Percentiles rank a stretch among this genome's conserved stretches.
Evolutionary conservation across 768 basidiomycete genomes (phyloP).

Genomic region (Strobilomyces confusus): DNA sequence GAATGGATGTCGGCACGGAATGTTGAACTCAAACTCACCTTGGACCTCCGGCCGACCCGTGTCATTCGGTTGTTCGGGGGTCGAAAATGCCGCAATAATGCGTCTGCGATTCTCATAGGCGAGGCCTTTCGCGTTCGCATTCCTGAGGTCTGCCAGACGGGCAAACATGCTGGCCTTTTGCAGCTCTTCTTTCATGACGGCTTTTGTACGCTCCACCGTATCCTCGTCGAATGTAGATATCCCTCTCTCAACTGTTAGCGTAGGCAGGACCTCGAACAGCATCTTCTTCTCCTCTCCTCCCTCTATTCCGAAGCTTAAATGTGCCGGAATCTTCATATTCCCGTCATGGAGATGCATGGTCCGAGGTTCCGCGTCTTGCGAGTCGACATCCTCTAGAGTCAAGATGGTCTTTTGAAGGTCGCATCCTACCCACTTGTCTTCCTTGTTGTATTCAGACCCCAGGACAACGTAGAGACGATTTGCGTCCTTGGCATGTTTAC

Average conservation of each 20-base stretch:
- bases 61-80: constrained; percentile 60
- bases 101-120: constrained; percentile 81
- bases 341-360: constrained; percentile 33
- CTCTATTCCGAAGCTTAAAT: constrained; percentile 65
- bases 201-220: constrained; percentile 19
- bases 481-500: constrained; percentile 34
- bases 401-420: constrained; percentile 64
- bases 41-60: constrained; percentile 87
- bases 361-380: constrained; percentile 18
- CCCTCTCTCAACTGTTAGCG: constrained; percentile 39
- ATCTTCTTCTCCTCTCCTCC: constrained; percentile 46
- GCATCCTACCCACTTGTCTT: constrained; percentile 62
- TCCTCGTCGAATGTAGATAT: constrained; percentile 18
- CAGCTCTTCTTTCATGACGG: constrained; percentile 34
- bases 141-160: constrained; percentile 74
- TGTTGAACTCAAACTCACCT: constrained; percentile 43
- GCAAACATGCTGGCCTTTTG: constrained; percentile 56
- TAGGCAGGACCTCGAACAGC: constrained; percentile 66
- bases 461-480: constrained; percentile 65
- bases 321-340: constrained; percentile 44
- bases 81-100: constrained; percentile 77
- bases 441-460: constrained; percentile 63
- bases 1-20: neutral
- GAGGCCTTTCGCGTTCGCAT: constrained; percentile 84
- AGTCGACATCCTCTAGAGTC: constrained; percentile 44